Percentiles rank a stretch among this genome's conserved stretches.
Conservation (phyloP, 139 green algal genomes). For the Haematococcus sp. region DNA sequence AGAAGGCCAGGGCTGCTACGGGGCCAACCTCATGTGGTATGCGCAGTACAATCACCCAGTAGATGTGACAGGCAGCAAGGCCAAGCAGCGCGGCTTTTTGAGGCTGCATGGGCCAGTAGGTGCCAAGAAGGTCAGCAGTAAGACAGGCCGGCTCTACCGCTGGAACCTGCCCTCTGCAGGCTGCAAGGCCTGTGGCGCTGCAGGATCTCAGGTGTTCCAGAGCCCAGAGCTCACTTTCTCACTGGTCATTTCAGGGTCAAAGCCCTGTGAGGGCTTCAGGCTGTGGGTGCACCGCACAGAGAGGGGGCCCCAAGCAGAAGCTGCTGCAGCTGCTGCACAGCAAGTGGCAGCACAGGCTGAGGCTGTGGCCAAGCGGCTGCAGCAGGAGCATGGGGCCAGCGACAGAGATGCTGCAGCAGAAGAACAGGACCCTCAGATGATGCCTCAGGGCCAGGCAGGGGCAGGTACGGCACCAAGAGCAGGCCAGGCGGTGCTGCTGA, state of each 20-base stretch:
- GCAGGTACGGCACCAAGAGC: not conserved
- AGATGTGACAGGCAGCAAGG: too few species aligned
- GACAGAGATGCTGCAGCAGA: not conserved
- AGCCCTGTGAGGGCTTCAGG: too few species aligned
- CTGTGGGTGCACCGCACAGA: too few species aligned
- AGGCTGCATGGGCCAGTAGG: not conserved
- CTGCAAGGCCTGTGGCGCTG: not conserved
- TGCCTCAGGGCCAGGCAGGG: not conserved
- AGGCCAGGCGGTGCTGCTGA: not conserved
- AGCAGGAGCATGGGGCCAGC: conserved; percentile 5
- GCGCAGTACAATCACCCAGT: not conserved
- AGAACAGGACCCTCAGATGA: too few species aligned
- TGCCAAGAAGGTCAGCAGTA: not conserved
- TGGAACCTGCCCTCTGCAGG: not conserved
- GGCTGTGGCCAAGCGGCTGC: not conserved
- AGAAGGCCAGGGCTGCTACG: not conserved
- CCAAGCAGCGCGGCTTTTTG: too few species aligned
- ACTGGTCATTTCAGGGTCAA: too few species aligned
- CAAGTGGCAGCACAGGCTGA: not conserved
- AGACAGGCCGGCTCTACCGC: not conserved
- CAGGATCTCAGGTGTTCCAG: not conserved
- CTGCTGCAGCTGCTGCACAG: too few species aligned
- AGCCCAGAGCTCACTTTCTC: not conserved
- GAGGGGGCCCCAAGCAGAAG: too few species aligned
- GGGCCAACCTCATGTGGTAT: not conserved